A percentile compares a stretch with the other conserved stretches of the same genome.
Evolutionary conservation across 192 early-diverging fungal species (phyloP).

Genomic region (Dissophora ornata): DNA sequence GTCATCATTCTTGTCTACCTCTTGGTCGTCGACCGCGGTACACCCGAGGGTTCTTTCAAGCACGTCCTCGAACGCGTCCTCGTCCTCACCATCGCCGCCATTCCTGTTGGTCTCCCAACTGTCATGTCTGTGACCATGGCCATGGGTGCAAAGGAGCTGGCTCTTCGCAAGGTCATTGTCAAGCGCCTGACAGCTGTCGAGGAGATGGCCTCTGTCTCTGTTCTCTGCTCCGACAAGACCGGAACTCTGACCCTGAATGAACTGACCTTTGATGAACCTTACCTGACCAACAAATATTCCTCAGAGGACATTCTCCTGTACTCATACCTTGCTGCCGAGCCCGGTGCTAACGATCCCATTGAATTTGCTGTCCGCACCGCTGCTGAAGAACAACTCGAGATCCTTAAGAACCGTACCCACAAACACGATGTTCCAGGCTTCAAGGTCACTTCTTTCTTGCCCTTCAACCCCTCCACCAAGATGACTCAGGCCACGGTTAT

Average conservation of each 20-base stretch:
- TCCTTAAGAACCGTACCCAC: slow-evolving; percentile 67
- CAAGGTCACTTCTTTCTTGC: slow-evolving; percentile 90
- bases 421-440: slow-evolving; percentile 82
- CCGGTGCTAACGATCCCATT: slow-evolving; percentile 91
- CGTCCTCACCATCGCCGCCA: slow-evolving; percentile 86
- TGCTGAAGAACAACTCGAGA: slow-evolving; percentile 76
- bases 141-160: slow-evolving; percentile 92
- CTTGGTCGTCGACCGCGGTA: slow-evolving; percentile 59
- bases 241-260: slow-evolving; percentile 95
- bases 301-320: slow-evolving; percentile 85
- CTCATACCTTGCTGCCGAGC: slow-evolving; percentile 88
- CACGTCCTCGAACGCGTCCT: slow-evolving; percentile 72
- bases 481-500: slow-evolving; percentile 90
- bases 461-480: slow-evolving; percentile 94
- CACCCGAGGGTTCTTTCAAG: slow-evolving; percentile 23
- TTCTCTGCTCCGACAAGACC: slow-evolving; percentile 88
- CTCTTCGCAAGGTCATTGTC: slow-evolving; percentile 93
- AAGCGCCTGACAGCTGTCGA: slow-evolving; percentile 96
- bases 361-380: slow-evolving; percentile 90
- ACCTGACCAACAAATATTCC: slow-evolving; percentile 70
- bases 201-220: slow-evolving; percentile 93
- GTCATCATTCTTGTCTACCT: slow-evolving; percentile 82
- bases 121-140: slow-evolving; percentile 98
- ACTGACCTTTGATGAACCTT: slow-evolving; percentile 92
- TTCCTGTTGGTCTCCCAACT: slow-evolving; percentile 94